Evolutionary conservation across 2,329 filamentous ascomycete species (phyloP), one percentile per base, ranked within the genome.

Genomic region (Fusarium pseudograminearum): DNA sequence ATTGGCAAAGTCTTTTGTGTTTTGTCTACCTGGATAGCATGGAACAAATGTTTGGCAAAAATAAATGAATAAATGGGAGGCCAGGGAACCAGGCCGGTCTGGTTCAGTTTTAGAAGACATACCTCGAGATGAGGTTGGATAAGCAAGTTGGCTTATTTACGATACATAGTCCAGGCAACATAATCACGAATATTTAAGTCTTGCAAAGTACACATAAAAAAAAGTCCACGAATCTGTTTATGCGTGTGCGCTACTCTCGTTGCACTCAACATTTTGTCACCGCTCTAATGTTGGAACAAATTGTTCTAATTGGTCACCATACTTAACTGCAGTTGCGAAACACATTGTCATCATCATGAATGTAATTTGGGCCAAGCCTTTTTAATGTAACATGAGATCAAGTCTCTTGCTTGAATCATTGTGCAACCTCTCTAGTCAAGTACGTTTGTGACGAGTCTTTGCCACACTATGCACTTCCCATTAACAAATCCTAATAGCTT

Each of bases 1-100:
- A 51, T 66, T 71, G 63, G 65, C 61, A 61, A 69, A 73, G 71
- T 65, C 62, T 66, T 47, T 65, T 59, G 62, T 60, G 61, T 54
- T 70, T 57, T 68, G 61, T 69, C 69, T 69, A 60, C 66, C 67
- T 73, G 70, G 73, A 60, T 73, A 73, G 58, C 52, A 73, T 65
- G 63, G 56, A 67, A 70, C 40, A 34, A 52, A 42, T 54, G 42
- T 63, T 70, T 67, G 62, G 67, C 65, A 65, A 69, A 69, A 74
- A 69, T 65, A 64, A 68, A 70, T 52, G 60, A 70, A 59, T 61
- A 65, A 64, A 69, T 47, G 52, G 59, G 64, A 57, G 61, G 70
- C 72, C 68, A 70, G 54, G 51, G 59, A 51, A 72, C 55, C 59
- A 59, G 70, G 70, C 70, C 62, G 60, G 60, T 56, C 60, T 73